phyloP scores from a whole-genome alignment of 441 rosid genomes.

The Erodium texanum region DNA sequence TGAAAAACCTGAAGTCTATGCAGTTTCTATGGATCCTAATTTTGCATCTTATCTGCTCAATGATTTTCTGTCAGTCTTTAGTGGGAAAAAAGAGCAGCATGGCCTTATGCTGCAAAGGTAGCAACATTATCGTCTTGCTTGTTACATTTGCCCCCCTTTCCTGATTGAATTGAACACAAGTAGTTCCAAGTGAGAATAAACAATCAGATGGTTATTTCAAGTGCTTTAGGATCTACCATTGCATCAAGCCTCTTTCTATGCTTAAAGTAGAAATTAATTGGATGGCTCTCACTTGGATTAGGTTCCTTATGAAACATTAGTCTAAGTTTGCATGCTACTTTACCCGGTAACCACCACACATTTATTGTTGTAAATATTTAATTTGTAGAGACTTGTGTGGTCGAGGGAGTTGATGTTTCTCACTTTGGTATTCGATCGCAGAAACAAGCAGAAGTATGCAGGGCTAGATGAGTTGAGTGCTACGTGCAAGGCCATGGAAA shows the following conservation, averaged over 20 bases:
- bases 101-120: constrained; percentile 75
- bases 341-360: constrained; percentile 22
- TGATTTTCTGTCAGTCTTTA: constrained; percentile 56
- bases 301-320: constrained; percentile 7
- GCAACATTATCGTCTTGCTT: constrained; percentile 6
- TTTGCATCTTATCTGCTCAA: constrained; percentile 69
- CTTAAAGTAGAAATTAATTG: background rate
- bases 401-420: constrained; percentile 8
- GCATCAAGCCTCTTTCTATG: background rate
- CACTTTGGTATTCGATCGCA: constrained; percentile 24
- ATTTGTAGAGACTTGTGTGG: background rate
- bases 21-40: constrained; percentile 83
- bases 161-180: no score
- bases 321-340: background rate
- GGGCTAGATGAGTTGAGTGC: constrained; percentile 33
- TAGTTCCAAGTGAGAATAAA: no score
- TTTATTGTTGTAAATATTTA: background rate
- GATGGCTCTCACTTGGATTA: background rate
- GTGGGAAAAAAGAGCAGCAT: constrained; percentile 46
- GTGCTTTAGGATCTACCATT: no score
- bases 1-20: constrained; percentile 88
- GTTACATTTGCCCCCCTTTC: background rate
- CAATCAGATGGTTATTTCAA: no score
- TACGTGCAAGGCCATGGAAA: constrained; percentile 33
- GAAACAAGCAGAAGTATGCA: constrained; percentile 48